These are phyloP conservation scores for Rhizoclosmatium globosum DNA, from an alignment of 192 early-diverging fungal species.

Conservation along the genomic window DNA sequence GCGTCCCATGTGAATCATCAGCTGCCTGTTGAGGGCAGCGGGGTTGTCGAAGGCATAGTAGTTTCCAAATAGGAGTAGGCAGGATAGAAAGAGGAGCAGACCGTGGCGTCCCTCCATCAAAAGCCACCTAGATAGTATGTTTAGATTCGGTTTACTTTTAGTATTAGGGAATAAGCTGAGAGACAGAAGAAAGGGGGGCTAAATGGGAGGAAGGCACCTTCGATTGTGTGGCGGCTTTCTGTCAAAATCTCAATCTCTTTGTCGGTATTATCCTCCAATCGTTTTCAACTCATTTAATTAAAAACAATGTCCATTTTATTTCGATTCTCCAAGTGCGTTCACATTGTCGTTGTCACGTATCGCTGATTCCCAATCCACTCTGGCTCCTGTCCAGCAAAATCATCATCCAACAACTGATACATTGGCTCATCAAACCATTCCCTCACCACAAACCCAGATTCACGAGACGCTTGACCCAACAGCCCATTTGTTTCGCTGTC, in stretches of 20 bases:
- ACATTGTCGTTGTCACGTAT: not conserved
- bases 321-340: too few relatives aligned
- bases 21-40: slow-evolving; percentile 60
- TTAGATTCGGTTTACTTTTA: too few relatives aligned
- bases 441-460: not conserved
- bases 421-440: slow-evolving; percentile 1
- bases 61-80: slow-evolving; percentile 55
- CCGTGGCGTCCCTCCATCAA: not conserved
- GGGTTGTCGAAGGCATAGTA: slow-evolving; percentile 57
- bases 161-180: too few relatives aligned
- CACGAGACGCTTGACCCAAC: not conserved
- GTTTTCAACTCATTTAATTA: too few relatives aligned
- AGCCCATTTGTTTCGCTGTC: not conserved
- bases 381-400: not conserved
- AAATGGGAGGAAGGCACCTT: not conserved
- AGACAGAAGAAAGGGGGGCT: not conserved
- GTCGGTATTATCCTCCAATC: too few relatives aligned
- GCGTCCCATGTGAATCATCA: slow-evolving; percentile 52
- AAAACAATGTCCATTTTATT: too few relatives aligned
- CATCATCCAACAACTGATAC: not conserved
- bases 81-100: slow-evolving; percentile 50
- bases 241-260: not conserved
- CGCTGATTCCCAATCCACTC: too few relatives aligned
- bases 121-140: too few relatives aligned
- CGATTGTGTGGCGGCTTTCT: not conserved